Conservation (phyloP, 1,284 basidiomycete genomes). For the Leccinum pachyderme region DNA sequence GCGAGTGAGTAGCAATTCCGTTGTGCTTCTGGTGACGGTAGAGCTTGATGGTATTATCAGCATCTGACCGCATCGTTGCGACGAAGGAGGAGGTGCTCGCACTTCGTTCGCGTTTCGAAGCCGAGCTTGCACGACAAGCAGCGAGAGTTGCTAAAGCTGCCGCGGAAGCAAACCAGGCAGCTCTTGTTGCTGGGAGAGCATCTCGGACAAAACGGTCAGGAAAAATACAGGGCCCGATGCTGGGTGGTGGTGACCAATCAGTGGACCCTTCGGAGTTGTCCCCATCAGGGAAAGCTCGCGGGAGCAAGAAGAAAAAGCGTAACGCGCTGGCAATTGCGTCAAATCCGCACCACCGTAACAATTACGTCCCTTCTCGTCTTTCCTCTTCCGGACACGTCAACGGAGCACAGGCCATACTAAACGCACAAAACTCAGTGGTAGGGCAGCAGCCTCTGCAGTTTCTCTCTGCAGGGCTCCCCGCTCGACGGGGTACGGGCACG, state of each 20-base stretch:
- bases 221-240: slow-evolving; percentile 34
- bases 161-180: slow-evolving; percentile 42
- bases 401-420: slow-evolving; percentile 38
- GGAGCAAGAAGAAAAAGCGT: slow-evolving; percentile 84
- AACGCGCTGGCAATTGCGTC: slow-evolving; percentile 82
- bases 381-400: slow-evolving; percentile 53
- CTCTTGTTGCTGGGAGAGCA: slow-evolving; percentile 24
- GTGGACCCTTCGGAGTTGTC: slow-evolving; percentile 41
- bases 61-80: slow-evolving; percentile 63
- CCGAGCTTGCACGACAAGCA: slow-evolving; percentile 66
- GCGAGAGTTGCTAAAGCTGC: slow-evolving; percentile 51
- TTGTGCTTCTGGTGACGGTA: slow-evolving; percentile 20
- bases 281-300: slow-evolving; percentile 36
- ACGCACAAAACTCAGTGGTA: slow-evolving; percentile 50
- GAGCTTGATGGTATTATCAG: slow-evolving; percentile 39
- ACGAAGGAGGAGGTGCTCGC: slow-evolving; percentile 65
- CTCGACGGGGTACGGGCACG: slow-evolving; percentile 39
- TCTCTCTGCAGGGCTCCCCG: slow-evolving; percentile 63
- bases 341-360: slow-evolving; percentile 87
- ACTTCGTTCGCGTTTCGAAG: slow-evolving; percentile 66
- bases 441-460: slow-evolving; percentile 64
- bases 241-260: slow-evolving; percentile 33
- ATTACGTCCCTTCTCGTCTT: slow-evolving; percentile 80
- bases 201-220: slow-evolving; percentile 41
- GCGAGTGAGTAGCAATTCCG: slow-evolving; percentile 58